Percentiles rank a stretch among this genome's conserved stretches.
These are phyloP conservation scores for Aspergillus biplanus DNA, from an alignment of 495 filamentous ascomycete genomes.

Conservation along the genomic window DNA sequence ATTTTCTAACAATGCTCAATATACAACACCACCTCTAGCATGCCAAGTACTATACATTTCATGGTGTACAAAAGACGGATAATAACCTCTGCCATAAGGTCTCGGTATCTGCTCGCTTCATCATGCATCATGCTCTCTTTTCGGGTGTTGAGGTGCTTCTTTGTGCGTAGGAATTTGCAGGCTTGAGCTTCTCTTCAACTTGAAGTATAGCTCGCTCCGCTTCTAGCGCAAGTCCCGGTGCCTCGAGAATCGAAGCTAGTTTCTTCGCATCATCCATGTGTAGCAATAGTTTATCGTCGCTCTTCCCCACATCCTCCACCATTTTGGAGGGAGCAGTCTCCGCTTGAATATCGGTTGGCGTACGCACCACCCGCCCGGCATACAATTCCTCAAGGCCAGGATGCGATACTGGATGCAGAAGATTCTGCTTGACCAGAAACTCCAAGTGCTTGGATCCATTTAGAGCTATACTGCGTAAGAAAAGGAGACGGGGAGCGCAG, in stretches of 20 bases:
- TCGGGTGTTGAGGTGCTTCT: constrained; percentile 24
- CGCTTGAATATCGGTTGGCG: constrained; percentile 23
- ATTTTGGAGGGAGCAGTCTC: constrained; percentile 37
- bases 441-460: constrained; percentile 83
- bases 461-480: constrained; percentile 55
- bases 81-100: not conserved
- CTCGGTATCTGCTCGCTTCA: not conserved
- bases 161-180: constrained; percentile 46
- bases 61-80: not conserved
- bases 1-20: not conserved
- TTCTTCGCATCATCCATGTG: constrained; percentile 59
- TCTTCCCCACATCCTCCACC: constrained; percentile 47
- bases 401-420: constrained; percentile 66
- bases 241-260: constrained; percentile 70
- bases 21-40: not conserved
- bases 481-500: not conserved
- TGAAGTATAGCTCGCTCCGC: constrained; percentile 88
- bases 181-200: constrained; percentile 68
- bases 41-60: not conserved
- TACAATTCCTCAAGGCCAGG: constrained; percentile 75
- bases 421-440: constrained; percentile 72
- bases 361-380: constrained; percentile 43
- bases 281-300: constrained; percentile 62
- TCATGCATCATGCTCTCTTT: constrained; percentile 33
- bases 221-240: constrained; percentile 85